These are phyloP conservation scores for Alternaria novae-zelandiae DNA, from an alignment of 2,329 filamentous ascomycete genomes.

Conservation along the genomic window DNA sequence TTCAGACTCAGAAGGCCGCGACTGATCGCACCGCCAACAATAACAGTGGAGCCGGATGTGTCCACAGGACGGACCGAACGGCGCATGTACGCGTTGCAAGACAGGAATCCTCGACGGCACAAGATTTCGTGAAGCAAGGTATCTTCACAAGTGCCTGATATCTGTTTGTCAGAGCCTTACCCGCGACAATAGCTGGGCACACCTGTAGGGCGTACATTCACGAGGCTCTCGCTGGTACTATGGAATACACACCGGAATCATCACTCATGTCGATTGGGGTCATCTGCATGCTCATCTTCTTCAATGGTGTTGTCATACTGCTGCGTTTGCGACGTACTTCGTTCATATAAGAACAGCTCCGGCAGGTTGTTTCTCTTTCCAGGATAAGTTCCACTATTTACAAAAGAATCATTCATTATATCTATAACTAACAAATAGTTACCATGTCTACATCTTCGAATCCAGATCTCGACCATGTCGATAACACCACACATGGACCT, in stretches of 20 bases:
- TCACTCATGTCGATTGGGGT: neutral
- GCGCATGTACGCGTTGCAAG: neutral
- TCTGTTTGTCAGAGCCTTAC: neutral
- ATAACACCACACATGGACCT: neutral
- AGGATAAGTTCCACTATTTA: neutral
- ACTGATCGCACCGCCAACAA: neutral
- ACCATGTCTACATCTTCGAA: neutral
- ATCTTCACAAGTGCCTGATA: neutral
- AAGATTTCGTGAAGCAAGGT: neutral
- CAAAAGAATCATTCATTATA: neutral
- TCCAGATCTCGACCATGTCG: neutral
- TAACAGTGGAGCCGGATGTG: accelerated
- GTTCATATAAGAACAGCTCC: neutral
- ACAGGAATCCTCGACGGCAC: neutral
- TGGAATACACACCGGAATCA: neutral
- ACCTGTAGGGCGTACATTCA: neutral
- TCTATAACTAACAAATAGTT: neutral
- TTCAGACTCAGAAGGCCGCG: neutral
- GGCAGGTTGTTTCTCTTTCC: neutral
- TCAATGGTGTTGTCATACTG: neutral
- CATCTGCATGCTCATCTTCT: neutral
- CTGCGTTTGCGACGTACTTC: neutral
- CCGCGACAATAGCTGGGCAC: accelerated
- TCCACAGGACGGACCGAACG: neutral
- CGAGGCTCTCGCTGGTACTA: neutral